phyloP scores from a whole-genome alignment of 768 basidiomycete species.

The Suillus sp. region DNA sequence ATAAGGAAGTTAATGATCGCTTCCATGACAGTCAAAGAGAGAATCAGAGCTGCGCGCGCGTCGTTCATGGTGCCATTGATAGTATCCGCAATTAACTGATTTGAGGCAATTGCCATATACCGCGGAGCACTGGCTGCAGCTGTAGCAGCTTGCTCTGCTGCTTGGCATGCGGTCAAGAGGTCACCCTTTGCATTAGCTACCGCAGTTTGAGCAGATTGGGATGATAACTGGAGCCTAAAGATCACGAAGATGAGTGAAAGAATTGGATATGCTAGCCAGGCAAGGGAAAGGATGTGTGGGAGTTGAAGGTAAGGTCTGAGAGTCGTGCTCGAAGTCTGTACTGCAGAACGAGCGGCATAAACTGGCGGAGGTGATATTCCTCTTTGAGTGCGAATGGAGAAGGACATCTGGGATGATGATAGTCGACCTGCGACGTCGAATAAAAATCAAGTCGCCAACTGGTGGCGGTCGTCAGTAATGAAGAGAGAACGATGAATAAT shows the following conservation, averaged over 20 bases:
- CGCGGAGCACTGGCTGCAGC: slow-evolving; percentile 84
- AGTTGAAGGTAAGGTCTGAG: slow-evolving; percentile 86
- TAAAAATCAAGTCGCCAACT: slow-evolving; percentile 10
- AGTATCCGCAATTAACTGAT: slow-evolving; percentile 74
- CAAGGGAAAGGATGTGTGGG: slow-evolving; percentile 78
- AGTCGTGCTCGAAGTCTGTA: slow-evolving; percentile 30
- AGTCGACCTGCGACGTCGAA: slow-evolving; percentile 42
- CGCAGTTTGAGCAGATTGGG: slow-evolving; percentile 65
- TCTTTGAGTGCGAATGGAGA: slow-evolving; percentile 30
- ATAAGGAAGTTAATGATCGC: slow-evolving; percentile 89
- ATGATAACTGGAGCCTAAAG: slow-evolving; percentile 77
- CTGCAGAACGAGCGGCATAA: slow-evolving; percentile 53
- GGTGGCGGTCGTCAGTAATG: slow-evolving; percentile 17
- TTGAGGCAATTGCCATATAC: slow-evolving; percentile 84
- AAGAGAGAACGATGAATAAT: slow-evolving; percentile 11
- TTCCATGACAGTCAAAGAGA: slow-evolving; percentile 83
- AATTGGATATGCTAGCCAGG: slow-evolving; percentile 91
- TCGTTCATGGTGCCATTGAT: slow-evolving; percentile 80
- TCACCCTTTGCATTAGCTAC: slow-evolving; percentile 71
- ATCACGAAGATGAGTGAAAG: slow-evolving; percentile 87
- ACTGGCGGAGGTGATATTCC: slow-evolving; percentile 50
- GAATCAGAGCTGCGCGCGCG: slow-evolving; percentile 70
- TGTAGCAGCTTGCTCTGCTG: slow-evolving; percentile 82
- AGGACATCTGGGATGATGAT: slow-evolving; percentile 30
- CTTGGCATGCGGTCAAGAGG: slow-evolving; percentile 81